Evolutionary conservation across 352 stramenopile genomes (phyloP).

Genomic region (Globisporangium irregulare): DNA sequence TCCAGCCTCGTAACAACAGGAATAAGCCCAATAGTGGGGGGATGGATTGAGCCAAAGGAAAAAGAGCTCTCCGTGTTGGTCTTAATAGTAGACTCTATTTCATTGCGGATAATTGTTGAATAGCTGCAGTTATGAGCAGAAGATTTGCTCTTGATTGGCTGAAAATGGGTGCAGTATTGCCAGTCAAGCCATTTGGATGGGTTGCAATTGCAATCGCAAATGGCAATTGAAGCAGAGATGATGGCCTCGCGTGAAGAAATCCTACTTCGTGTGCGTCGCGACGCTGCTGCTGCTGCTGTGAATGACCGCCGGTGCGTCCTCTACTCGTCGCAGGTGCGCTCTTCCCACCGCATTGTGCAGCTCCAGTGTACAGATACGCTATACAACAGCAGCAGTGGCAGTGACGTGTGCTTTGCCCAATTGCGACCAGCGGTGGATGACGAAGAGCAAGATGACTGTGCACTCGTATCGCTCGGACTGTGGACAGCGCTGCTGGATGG

Average conservation of each 20-base stretch:
- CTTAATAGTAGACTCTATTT: neutral
- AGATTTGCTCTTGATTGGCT: neutral
- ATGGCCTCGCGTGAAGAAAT: neutral
- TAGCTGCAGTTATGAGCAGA: neutral
- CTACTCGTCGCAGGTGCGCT: constrained; percentile 22
- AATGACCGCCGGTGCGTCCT: constrained; percentile 20
- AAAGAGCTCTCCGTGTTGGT: neutral
- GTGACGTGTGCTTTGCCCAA: constrained; percentile 21
- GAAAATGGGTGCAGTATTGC: neutral
- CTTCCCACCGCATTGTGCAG: constrained; percentile 1
- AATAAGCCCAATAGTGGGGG: neutral
- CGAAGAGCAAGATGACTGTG: neutral
- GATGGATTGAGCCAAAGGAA: neutral
- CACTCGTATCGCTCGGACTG: constrained; percentile 26
- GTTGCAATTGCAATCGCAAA: neutral
- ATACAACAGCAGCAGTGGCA: neutral
- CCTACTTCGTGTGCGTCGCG: constrained; percentile 1
- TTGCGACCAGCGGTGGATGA: constrained; percentile 20
- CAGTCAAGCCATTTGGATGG: neutral
- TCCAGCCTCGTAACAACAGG: neutral
- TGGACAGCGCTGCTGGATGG: constrained; percentile 21
- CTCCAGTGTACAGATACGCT: neutral
- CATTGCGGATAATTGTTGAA: neutral
- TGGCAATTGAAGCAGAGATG: neutral
- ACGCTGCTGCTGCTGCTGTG: neutral